Percentiles rank a stretch among this genome's conserved stretches.
Conservation (phyloP, 75 land plant genomes). For the Sequoiadendron giganteum region DNA sequence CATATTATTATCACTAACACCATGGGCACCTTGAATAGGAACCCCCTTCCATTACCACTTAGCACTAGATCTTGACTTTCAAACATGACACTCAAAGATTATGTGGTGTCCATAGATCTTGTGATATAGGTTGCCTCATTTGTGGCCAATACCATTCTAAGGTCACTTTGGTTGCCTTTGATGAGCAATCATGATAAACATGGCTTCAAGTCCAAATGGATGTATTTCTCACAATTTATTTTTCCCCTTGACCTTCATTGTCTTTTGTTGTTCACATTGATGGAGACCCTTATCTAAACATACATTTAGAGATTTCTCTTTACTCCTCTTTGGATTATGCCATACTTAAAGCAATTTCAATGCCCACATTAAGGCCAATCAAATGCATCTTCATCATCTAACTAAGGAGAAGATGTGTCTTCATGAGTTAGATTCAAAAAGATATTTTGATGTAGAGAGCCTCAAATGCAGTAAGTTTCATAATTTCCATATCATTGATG, state of each 20-base stretch:
- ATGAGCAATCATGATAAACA: background rate
- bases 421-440: background rate
- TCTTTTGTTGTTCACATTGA: background rate
- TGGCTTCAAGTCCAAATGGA: background rate
- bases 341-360: background rate
- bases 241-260: background rate
- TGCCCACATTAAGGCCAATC: too few relatives aligned
- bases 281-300: background rate
- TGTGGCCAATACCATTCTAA: background rate
- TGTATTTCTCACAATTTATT: background rate
- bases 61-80: background rate
- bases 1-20: too few relatives aligned
- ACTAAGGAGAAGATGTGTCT: background rate
- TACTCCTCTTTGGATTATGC: background rate
- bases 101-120: background rate
- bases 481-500: background rate
- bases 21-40: too few relatives aligned
- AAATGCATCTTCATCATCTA: too few relatives aligned
- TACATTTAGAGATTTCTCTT: background rate
- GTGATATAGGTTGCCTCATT: background rate
- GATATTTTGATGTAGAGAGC: too few relatives aligned
- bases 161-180: background rate
- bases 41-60: too few relatives aligned
- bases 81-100: background rate
- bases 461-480: too few relatives aligned